Percentiles rank a stretch among this genome's conserved stretches.
Conservation (phyloP, 306 rosid genomes). For the Quercus parvula region DNA sequence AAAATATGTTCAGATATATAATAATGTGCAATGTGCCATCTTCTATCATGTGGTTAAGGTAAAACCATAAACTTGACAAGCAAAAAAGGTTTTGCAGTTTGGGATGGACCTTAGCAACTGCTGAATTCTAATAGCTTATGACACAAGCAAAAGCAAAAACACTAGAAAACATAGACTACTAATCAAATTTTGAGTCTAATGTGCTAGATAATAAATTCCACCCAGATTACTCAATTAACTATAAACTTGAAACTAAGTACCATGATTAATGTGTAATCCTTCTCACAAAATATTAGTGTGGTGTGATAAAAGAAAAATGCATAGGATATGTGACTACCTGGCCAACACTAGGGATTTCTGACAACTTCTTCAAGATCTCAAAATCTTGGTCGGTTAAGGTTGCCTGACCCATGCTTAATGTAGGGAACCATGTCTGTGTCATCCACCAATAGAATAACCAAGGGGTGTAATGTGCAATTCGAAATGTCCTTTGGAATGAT, state of each 20-base stretch:
- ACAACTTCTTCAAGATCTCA: conserved; percentile 33
- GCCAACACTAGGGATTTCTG: conserved; percentile 24
- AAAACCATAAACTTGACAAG: background rate
- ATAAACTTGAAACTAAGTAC: background rate
- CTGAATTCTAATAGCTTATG: background rate
- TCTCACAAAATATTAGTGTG: background rate
- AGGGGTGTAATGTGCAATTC: conserved; percentile 64
- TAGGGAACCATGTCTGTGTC: conserved; percentile 73
- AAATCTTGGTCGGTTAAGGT: conserved; percentile 37
- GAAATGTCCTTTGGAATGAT: conserved; percentile 42
- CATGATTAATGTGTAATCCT: background rate
- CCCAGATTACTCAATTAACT: background rate
- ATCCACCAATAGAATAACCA: conserved; percentile 81
- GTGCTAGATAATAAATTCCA: background rate
- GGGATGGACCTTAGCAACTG: background rate
- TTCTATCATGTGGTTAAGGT: background rate
- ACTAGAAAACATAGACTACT: background rate
- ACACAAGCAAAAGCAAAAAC: background rate
- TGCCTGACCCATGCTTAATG: conserved; percentile 25
- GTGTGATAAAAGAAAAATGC: background rate
- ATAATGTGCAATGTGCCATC: background rate
- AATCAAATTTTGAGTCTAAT: background rate
- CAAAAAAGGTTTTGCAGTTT: background rate
- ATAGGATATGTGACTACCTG: conserved; percentile 33
- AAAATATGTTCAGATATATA: too few relatives aligned